Evolutionary conservation across 495 filamentous ascomycete genomes (phyloP), one percentile per base, ranked within the genome.

Genomic region (Paragyromitra xinjiangensis): DNA sequence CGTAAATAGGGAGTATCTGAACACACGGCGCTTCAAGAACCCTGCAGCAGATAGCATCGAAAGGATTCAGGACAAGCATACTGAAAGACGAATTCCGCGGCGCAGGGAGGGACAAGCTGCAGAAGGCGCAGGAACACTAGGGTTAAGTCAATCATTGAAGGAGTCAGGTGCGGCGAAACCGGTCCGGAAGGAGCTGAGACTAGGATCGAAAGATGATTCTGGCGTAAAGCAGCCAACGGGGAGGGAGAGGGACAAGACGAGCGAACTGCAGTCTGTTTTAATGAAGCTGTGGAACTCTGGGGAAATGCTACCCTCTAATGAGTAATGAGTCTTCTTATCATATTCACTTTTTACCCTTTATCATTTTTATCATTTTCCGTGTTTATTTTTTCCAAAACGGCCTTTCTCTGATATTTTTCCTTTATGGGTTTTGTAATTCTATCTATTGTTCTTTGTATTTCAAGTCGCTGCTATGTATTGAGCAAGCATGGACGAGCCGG

Each of bases 1-100:
- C 40, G 90, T 89, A 0, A 87, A 85, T 4, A 86, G 90, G 82
- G 89, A 92, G 78, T 92, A 92, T 75, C 84, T 89, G 6, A 90
- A 91, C 19, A 88, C 92, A n/a, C 84, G 91, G 48, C 84, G 91
- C 24, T 90, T 89, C 82, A 90, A 90, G 69, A 90, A 92, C 77
- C 91, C 91, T 1, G 84, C 92, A 6, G 87, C 85, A 2, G 85
- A 88, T 44, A 90, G 88, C 4, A 80, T 91, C 22, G 82, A 81
- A 24, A 85, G 90, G n/a, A 78, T 91, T 2, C 81, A 83, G 39
- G 84, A 87, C 42, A 81, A 88, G 4, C 86, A 87, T 0, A 86
- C 84, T 19, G 82, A 84, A 39, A 84, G 86, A 51, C 86, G 85
- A 73, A 85, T 83, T 70, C 83, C 84, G 40, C 83, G 83, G 78